phyloP scores from a whole-genome alignment of 176 grass and related monocot species.

The Musa beccarii region DNA sequence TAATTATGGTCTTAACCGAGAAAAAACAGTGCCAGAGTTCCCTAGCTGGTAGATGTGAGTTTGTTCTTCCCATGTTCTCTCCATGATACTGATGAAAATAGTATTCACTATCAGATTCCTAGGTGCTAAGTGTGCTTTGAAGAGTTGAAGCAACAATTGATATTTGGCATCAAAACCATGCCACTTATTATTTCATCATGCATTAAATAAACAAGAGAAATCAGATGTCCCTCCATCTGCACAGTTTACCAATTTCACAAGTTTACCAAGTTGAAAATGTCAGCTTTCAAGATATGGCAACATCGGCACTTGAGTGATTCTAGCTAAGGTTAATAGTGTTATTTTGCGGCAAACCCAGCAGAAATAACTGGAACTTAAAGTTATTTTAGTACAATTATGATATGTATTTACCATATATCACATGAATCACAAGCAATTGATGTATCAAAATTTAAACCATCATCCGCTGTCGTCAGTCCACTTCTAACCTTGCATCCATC shows the following conservation, averaged over 20 bases:
- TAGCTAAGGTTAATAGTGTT: background rate
- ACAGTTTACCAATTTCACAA: background rate
- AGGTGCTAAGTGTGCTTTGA: too few species aligned
- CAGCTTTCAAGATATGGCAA: background rate
- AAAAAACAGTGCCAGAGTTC: too few species aligned
- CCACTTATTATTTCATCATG: too few species aligned
- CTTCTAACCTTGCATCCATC: conserved; percentile 65
- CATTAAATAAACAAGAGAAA: too few species aligned
- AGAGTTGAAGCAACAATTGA: too few species aligned
- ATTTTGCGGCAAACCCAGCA: background rate
- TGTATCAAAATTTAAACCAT: conserved; percentile 63
- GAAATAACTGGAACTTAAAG: background rate
- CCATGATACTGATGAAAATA: too few species aligned
- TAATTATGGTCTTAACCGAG: too few species aligned
- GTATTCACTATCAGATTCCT: too few species aligned
- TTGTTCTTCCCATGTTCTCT: too few species aligned
- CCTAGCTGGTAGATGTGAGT: too few species aligned
- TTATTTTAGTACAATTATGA: background rate
- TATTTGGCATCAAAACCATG: too few species aligned
- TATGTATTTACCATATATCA: conserved; percentile 64
- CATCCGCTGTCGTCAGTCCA: conserved; percentile 45
- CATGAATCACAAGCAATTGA: conserved; percentile 98
- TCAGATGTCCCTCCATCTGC: too few species aligned
- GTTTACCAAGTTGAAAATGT: background rate
- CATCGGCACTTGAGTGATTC: background rate